phyloP scores from a whole-genome alignment of 1,284 basidiomycete genomes.

The Anthracocystis panici-leucophaei region DNA sequence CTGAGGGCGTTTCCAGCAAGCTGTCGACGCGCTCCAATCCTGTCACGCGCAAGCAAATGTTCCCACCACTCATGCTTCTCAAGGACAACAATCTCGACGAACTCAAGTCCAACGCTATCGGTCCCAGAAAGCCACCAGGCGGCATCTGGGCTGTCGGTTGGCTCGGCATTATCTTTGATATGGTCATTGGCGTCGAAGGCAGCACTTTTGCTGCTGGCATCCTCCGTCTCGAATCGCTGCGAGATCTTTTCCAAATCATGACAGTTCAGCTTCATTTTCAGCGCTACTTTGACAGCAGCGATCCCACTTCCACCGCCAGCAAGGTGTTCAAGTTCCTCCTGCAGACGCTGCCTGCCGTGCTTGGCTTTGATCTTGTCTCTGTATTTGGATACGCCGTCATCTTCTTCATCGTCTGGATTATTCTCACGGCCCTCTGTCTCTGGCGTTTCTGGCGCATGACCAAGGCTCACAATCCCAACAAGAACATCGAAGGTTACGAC shows the following conservation, averaged over 20 bases:
- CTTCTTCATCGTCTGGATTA: conserved; percentile 55
- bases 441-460: conserved; percentile 59
- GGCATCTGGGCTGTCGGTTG: conserved; percentile 49
- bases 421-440: conserved; percentile 43
- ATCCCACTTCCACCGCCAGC: conserved; percentile 25
- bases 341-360: conserved; percentile 53
- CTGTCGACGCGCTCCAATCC: conserved; percentile 48
- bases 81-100: conserved; percentile 55
- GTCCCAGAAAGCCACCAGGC: conserved; percentile 59
- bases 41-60: conserved; percentile 51
- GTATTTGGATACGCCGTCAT: conserved; percentile 61
- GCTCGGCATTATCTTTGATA: conserved; percentile 61
- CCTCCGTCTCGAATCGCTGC: conserved; percentile 57
- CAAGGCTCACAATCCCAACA: conserved; percentile 55
- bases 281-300: conserved; percentile 32
- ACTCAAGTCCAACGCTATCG: conserved; percentile 66
- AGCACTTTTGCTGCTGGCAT: conserved; percentile 59
- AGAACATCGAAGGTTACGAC: conserved; percentile 58
- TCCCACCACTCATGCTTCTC: conserved; percentile 64
- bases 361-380: conserved; percentile 61
- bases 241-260: conserved; percentile 63
- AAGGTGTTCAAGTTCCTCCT: conserved; percentile 44
- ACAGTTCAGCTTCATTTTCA: conserved; percentile 53
- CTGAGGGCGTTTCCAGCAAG: conserved; percentile 40
- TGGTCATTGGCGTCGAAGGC: conserved; percentile 63